Conservation (phyloP, 163 green algal genomes). For the Scenedesmus sp. region DNA sequence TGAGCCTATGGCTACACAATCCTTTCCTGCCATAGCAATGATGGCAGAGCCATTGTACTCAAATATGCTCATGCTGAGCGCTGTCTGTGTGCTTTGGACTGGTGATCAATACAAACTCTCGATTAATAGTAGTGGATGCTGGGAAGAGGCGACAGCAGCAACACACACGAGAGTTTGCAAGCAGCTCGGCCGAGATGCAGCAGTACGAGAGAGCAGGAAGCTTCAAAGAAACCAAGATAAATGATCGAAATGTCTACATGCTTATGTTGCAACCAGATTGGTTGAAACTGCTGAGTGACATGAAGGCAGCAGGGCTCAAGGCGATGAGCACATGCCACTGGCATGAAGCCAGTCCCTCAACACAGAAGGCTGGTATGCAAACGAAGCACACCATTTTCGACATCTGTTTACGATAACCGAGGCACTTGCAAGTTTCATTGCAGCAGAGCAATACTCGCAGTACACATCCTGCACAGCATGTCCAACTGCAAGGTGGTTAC, state of each 20-base stretch:
- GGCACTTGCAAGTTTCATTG: too few relatives aligned
- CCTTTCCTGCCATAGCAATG: constrained; percentile 96
- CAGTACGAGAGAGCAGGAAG: neutral
- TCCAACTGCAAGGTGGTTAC: neutral
- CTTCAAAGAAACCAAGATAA: neutral
- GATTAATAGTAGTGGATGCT: neutral
- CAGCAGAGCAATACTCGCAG: neutral
- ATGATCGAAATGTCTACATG: neutral
- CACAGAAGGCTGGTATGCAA: neutral
- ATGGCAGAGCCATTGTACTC: constrained; percentile 98
- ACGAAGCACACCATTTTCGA: neutral
- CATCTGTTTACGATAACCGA: neutral
- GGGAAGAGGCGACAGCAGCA: neutral
- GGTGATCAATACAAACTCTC: neutral
- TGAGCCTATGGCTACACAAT: constrained; percentile 98
- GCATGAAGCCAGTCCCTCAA: too few relatives aligned
- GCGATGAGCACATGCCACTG: neutral
- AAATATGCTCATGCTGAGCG: constrained; percentile 85
- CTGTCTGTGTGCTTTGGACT: neutral
- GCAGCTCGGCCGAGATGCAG: neutral
- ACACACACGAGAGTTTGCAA: neutral
- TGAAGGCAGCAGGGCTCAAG: constrained; percentile 6
- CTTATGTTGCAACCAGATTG: neutral
- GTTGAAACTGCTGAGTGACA: neutral
- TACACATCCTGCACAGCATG: neutral